Percentiles rank a stretch among this genome's conserved stretches.
Conservation (phyloP, 441 rosid genomes). For the Adansonia gregorii region DNA sequence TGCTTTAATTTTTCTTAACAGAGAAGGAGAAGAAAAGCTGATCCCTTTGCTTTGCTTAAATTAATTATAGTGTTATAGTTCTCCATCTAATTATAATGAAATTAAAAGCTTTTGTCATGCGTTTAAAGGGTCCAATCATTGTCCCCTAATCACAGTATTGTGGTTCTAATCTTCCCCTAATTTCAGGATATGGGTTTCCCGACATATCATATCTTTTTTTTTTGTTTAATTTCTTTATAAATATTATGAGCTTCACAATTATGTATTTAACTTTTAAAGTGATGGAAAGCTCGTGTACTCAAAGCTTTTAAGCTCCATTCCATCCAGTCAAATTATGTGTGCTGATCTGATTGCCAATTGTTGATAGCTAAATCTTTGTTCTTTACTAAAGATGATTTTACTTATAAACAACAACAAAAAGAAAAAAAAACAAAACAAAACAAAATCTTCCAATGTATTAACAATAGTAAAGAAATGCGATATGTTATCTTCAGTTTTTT, state of each 20-base stretch:
- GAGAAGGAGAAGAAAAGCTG: constrained; percentile 1
- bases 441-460: too few species aligned
- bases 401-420: too few species aligned
- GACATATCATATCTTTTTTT: not conserved
- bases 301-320: not conserved
- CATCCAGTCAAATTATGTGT: constrained; percentile 30
- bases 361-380: constrained; percentile 6
- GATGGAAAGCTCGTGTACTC: constrained; percentile 22
- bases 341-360: not conserved
- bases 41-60: constrained; percentile 30
- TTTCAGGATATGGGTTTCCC: constrained; percentile 51
- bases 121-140: constrained; percentile 35
- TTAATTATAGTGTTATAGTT: not conserved
- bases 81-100: constrained; percentile 4
- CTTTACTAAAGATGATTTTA: not conserved
- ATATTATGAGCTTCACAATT: not conserved
- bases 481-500: too few species aligned
- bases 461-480: too few species aligned
- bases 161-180: constrained; percentile 52
- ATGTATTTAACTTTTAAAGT: constrained; percentile 1
- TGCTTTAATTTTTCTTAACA: constrained; percentile 17
- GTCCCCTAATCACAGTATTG: constrained; percentile 30
- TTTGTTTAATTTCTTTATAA: not conserved
- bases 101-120: not conserved
- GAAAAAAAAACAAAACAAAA: too few species aligned